Base-by-base conservation (phyloP, 176 grass and related monocot species). In the Dendrocalamus sinicus region DNA sequence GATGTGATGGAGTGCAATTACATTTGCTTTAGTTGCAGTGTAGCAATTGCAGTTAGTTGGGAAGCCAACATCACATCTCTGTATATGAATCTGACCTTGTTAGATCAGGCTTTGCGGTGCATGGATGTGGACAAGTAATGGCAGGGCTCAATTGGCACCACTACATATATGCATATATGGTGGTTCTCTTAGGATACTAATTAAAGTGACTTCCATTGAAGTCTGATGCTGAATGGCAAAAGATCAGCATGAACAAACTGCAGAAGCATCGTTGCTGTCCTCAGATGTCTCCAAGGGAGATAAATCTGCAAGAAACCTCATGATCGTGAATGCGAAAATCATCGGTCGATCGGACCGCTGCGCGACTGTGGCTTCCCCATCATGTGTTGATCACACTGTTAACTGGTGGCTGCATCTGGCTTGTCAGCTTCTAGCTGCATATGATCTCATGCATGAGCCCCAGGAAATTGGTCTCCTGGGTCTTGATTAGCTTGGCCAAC, bases 381-480 rank as follows among this genome's bases (percentile, higher is more conserved):
- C 53, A 59, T 57, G 32, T 11, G 19, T 51, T 41, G 50, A 14
- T 22, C 30, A 54, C 11, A 43, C 35, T 77, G 74, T 23, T 37
- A 43, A 43, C 39, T 1, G 10, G 35, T 77, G 74, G 74, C 74
- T 77, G 53, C 74, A 23, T 77, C 74, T 59, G 35, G 32, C 20
- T 77, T 77, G 74, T 60, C 74, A 75, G 74, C 35, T 77, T 77
- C 50, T 55, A 75, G 9, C 28, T 60, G 32, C 74, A n/a, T 59
- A 37, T 57, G 52, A 77, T 41, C 12, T 39, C 74, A 55, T 59
- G 71, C 73, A n/a, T 76, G 28, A 76, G 22, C 30, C 15, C 30
- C 30, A 76, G 47, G 30, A 77, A 41, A 43, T n/a, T 37, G 35
- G 35, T 60, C 47, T 75, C 28, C 9, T 39, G 50, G 26, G 50